phyloP scores from a whole-genome alignment of 2,329 filamentous ascomycete species.

The Xylaria sp. region DNA sequence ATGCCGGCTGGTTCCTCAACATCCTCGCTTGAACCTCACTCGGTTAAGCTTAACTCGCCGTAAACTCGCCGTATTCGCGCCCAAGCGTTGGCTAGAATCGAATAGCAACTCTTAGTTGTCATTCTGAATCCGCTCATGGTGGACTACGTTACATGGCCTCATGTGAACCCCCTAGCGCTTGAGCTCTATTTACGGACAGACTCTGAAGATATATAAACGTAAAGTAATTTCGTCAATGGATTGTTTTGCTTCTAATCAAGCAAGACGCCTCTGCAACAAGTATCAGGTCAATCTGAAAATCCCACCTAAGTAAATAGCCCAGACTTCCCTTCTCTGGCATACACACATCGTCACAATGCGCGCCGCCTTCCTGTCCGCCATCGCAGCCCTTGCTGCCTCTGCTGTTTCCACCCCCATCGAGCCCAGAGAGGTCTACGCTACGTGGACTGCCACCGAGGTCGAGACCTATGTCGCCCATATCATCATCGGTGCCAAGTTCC shows the following conservation, averaged over 20 bases:
- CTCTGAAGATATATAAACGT: constrained; percentile 3
- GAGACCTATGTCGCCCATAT: not conserved
- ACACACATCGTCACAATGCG: constrained; percentile 18
- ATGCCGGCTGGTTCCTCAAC: not conserved
- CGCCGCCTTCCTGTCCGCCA: constrained; percentile 2
- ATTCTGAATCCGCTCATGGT: not conserved
- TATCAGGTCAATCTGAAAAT: not conserved
- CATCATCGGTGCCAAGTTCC: constrained; percentile 1
- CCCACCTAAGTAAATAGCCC: not conserved
- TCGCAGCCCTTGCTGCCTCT: constrained; percentile 17
- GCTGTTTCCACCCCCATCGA: constrained; percentile 10
- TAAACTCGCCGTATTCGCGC: not conserved
- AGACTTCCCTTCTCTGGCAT: not conserved
- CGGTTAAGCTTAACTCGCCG: not conserved
- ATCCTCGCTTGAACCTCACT: not conserved
- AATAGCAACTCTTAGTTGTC: too few relatives aligned
- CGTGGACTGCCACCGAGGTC: constrained; percentile 18
- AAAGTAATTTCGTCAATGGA: not conserved
- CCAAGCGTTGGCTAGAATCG: not conserved
- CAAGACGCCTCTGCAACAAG: not conserved
- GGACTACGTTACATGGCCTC: not conserved
- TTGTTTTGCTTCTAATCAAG: not conserved
- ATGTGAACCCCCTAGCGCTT: not conserved
- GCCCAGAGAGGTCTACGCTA: constrained; percentile 4
- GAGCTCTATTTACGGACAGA: not conserved